These are phyloP conservation scores for Scenedesmus sp. DNA, from an alignment of 163 green algal species.

Conservation along the genomic window DNA sequence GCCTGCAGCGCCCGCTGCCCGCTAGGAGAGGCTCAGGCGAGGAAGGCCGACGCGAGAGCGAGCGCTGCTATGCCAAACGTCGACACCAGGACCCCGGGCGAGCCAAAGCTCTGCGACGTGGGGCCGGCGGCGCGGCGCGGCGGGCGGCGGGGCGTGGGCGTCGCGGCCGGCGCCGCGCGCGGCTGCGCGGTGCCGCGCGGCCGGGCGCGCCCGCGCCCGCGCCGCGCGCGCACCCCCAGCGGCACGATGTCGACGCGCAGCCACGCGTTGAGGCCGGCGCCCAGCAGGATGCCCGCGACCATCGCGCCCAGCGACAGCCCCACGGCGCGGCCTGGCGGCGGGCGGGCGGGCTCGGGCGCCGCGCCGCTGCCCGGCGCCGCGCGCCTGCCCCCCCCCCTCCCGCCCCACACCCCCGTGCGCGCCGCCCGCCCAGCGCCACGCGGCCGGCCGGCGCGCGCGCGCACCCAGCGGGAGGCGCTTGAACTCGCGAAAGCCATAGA, in stretches of 20 bases:
- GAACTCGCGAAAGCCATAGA: constrained; percentile 85
- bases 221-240: constrained; percentile 63
- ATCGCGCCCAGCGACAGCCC: constrained; percentile 69
- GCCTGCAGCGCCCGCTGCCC: no score
- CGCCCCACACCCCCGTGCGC: not conserved
- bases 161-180: no score
- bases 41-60: constrained; percentile 24
- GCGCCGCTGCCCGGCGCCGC: not conserved
- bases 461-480: constrained; percentile 74
- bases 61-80: constrained; percentile 29
- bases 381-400: no score
- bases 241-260: constrained; percentile 91
- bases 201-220: no score
- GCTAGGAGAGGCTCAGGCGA: constrained; percentile 31
- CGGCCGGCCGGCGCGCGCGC: not conserved
- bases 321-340: constrained; percentile 62
- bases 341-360: not conserved
- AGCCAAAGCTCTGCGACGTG: constrained; percentile 32
- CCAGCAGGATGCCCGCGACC: constrained; percentile 73
- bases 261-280: constrained; percentile 77
- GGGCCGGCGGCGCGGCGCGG: no score
- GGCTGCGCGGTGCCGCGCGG: not conserved
- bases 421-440: not conserved
- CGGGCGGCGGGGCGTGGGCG: no score
- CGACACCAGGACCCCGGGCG: constrained; percentile 30